A percentile compares a stretch with the other conserved stretches of the same genome.
Evolutionary conservation across 192 early-diverging fungal species (phyloP).

Genomic region (Backusella tuberculispora): DNA sequence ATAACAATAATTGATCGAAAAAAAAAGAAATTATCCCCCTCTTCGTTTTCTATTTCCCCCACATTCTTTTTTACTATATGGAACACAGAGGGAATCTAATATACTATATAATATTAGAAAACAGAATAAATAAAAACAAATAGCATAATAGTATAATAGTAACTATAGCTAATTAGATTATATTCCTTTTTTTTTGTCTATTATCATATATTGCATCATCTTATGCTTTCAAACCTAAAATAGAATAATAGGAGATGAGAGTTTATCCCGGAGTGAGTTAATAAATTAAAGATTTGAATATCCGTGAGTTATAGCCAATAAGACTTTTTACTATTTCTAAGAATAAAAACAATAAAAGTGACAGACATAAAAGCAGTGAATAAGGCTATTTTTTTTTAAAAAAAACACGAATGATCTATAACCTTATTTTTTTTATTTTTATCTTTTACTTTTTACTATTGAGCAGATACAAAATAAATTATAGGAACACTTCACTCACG

Average conservation of each 20-base stretch:
- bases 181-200: too few relatives aligned
- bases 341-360: too few relatives aligned
- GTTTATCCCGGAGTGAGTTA: background rate
- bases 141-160: background rate
- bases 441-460: too few relatives aligned
- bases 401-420: too few relatives aligned
- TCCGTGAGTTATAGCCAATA: background rate
- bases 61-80: background rate
- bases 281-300: background rate
- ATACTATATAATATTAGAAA: too few relatives aligned
- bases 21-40: background rate
- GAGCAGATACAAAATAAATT: too few relatives aligned
- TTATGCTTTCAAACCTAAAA: constrained; percentile 15
- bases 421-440: too few relatives aligned
- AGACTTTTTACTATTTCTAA: background rate
- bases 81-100: too few relatives aligned
- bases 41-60: background rate
- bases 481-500: too few relatives aligned
- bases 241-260: constrained; percentile 5
- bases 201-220: background rate
- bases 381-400: background rate
- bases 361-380: background rate
- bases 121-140: too few relatives aligned
- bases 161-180: background rate
- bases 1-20: constrained; percentile 17